These are phyloP conservation scores for Gardenia jasminoides DNA, from an alignment of 257 asterid genomes.

Conservation along the genomic window DNA sequence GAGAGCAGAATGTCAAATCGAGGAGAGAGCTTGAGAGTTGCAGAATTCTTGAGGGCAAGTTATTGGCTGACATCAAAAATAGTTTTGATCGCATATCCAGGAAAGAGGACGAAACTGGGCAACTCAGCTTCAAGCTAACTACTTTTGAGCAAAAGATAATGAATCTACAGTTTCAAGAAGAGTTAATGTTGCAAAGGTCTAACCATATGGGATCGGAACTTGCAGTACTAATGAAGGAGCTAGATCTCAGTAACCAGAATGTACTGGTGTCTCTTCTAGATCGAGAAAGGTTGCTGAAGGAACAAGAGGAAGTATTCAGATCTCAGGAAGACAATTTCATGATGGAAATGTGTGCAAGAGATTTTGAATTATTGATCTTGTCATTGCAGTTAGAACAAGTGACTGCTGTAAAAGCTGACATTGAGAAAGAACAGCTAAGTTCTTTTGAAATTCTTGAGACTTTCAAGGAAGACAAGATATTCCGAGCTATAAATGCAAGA, in stretches of 20 bases:
- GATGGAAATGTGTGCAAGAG: conserved; percentile 53
- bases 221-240: conserved; percentile 60
- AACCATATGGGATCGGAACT: conserved; percentile 76
- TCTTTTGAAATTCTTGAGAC: conserved; percentile 44
- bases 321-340: conserved; percentile 55
- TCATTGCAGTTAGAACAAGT: conserved; percentile 56
- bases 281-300: conserved; percentile 61
- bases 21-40: conserved; percentile 81
- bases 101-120: conserved; percentile 74
- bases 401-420: conserved; percentile 37
- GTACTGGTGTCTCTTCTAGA: conserved; percentile 50
- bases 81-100: conserved; percentile 65
- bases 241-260: conserved; percentile 57
- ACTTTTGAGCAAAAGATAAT: conserved; percentile 68
- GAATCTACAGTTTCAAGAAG: conserved; percentile 71
- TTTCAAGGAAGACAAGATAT: conserved; percentile 48
- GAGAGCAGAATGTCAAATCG: conserved; percentile 64
- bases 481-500: conserved; percentile 57
- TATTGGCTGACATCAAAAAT: conserved; percentile 68
- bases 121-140: conserved; percentile 54
- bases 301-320: conserved; percentile 49
- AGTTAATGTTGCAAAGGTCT: conserved; percentile 76
- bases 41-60: conserved; percentile 71
- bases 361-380: conserved; percentile 53
- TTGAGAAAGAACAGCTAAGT: conserved; percentile 33